These are phyloP conservation scores for Microglena sp. DNA, from an alignment of 139 green algal species.

Conservation along the genomic window DNA sequence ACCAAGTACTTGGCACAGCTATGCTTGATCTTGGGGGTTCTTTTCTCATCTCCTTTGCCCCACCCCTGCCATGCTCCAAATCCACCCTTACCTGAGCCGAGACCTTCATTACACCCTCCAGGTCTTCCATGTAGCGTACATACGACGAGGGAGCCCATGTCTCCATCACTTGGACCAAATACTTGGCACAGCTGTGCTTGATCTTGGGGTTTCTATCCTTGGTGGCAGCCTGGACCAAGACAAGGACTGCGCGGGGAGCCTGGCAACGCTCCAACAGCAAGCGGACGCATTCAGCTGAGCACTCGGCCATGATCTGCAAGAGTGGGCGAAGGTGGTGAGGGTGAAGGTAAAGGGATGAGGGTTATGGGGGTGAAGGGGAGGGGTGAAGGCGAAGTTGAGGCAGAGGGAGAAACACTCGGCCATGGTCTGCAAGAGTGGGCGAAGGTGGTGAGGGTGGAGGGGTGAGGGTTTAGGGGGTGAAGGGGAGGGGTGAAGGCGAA, in stretches of 20 bases:
- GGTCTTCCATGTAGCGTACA: slow-evolving; percentile 5
- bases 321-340: neutral
- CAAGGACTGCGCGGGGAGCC: slow-evolving; percentile 33
- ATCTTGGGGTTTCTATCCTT: slow-evolving; percentile 33
- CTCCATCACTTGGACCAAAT: slow-evolving; percentile 14
- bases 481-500: neutral
- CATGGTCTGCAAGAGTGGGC: neutral
- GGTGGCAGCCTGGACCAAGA: slow-evolving; percentile 26
- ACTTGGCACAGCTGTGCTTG: neutral
- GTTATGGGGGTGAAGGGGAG: no score
- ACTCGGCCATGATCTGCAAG: slow-evolving; percentile 60
- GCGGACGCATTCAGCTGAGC: slow-evolving; percentile 32
- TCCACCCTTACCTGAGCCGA: no score
- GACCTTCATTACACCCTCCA: slow-evolving; percentile 10
- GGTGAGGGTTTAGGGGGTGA: no score
- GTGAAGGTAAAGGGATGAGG: no score
- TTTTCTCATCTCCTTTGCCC: no score
- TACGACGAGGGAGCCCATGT: neutral
- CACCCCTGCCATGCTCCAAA: no score
- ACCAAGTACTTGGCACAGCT: no score
- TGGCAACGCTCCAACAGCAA: slow-evolving; percentile 47
- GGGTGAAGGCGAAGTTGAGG: no score
- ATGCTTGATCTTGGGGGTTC: no score
- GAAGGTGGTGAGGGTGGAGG: no score
- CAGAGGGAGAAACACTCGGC: neutral